Base-by-base conservation (phyloP, 2,329 filamentous ascomycete genomes). In the Cephalotrichum gorgonifer region DNA sequence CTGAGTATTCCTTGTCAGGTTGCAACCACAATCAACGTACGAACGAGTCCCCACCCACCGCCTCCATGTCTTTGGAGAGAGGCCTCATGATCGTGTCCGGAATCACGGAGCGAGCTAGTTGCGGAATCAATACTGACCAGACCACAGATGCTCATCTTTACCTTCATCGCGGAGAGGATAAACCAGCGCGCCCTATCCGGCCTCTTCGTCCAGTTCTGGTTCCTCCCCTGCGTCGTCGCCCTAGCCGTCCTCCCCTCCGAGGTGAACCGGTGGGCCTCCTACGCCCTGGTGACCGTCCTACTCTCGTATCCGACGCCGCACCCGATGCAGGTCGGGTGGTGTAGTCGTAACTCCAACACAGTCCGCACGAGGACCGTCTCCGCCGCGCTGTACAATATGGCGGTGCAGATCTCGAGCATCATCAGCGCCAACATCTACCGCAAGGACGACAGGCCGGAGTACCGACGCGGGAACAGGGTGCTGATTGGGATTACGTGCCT, bases 321-420 rank as follows among this genome's bases (percentile, higher is more conserved):
- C 50, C 66, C 72, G 0, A 71, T 75, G 33, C 69, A 73, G 53
- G 71, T 73, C 3, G 68, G 59, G 22, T 74, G 71, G 69, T 69
- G 68, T 54, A 71, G 67, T 2, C 67, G 76, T 45, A 85, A 85
- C 57, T 75, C 78, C 2, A 79, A 81, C 53, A 70, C 74, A 1
- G 78, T 85, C 9, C 70, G 80, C 11, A 78, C 76, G 6, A 68
- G 81, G 6, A 78, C 81, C 2, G 78, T 86, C 2, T 77, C 78
- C 0, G 75, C 78, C 1, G 80, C 78, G 0, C 58, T 75, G 41
- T 56, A 52, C n/a, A 62, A 56, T 49, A 68, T 73, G 62, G 63
- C 66, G 42, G 68, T 73, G 4, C 72, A 76, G 55, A 57, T 69
- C 1, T 69, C 68, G 27, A 68, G 68, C 25, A 69, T 74, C 35